Evolutionary conservation across 176 grass and related monocot genomes (phyloP), one percentile per base, ranked within the genome.

Genomic region (Lolium rigidum): DNA sequence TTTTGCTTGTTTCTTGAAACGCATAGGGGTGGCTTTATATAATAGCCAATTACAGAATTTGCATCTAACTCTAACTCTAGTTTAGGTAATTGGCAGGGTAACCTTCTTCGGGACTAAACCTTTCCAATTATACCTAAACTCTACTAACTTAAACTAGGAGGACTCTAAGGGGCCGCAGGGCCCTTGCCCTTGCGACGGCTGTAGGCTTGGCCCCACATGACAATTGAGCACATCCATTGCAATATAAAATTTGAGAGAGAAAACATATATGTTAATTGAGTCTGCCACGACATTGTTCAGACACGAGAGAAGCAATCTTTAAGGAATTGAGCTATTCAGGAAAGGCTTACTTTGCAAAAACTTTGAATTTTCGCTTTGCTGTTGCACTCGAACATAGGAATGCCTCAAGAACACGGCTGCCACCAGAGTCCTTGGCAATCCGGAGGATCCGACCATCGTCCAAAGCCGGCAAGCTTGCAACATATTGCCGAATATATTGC

Each of bases 291-390:
- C 52, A 82, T 22, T 70, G 18, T 77, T 86, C 76, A 12, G 10
- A 28, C 35, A 89, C 74, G 49, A 35, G n/a, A n/a, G 31, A 35
- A 35, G 31, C 31, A 35, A 55, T 78, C 61, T 82, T 5, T 4
- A 63, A 81, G 82, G 13, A 78, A 7, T 82, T 71, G 18, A 8
- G 62, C 70, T 77, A 54, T 75, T 87, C 16, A 62, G 46, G 52
- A 75, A 43, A 89, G 76, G 62, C 86, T 94, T 94, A 98, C 96
- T 92, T 98, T 75, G 90, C 90, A 87, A 98, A 83, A 79, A 95
- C 90, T 77, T 89, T 98, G 41, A 91, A 91, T 85, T 95, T 98
- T 62, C 92, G 11, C 91, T 95, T 98, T 66, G 79, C 16, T 61
- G 91, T 83, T 37, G 90, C 83, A 90, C 89, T 91, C 79, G 93